Conservation (phyloP, 352 stramenopile genomes). For the Globisporangium abappressorium region DNA sequence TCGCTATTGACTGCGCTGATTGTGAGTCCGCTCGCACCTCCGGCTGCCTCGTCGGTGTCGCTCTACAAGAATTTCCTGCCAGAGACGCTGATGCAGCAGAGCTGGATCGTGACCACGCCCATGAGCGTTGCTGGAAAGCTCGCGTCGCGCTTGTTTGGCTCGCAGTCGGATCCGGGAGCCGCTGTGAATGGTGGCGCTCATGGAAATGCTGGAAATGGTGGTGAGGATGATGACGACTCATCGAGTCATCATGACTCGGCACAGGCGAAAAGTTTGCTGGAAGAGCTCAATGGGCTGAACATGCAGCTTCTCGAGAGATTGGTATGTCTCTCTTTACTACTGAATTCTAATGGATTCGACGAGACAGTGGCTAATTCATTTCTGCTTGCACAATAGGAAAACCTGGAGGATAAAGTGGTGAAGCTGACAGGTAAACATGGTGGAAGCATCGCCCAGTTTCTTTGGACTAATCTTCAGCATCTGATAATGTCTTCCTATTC, state of each 20-base stretch:
- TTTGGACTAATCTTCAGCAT: background rate
- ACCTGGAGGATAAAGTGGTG: constrained; percentile 63
- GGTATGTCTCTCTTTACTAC: constrained; percentile 26
- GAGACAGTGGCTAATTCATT: background rate
- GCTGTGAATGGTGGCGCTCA: background rate
- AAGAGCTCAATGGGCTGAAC: constrained; percentile 82
- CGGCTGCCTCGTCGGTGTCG: constrained; percentile 26
- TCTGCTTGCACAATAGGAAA: constrained; percentile 42
- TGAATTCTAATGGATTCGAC: background rate
- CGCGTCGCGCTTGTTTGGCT: constrained; percentile 70
- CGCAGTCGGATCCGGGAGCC: constrained; percentile 20
- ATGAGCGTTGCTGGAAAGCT: constrained; percentile 62
- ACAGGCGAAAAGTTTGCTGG: constrained; percentile 70
- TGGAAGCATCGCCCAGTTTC: background rate
- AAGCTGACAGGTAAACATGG: constrained; percentile 43
- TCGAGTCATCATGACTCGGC: constrained; percentile 22
- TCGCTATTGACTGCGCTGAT: constrained; percentile 34
- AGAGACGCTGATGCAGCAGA: constrained; percentile 50
- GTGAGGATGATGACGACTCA: constrained; percentile 18
- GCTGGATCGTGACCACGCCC: constrained; percentile 62
- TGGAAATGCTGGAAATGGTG: background rate
- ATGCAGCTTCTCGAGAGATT: constrained; percentile 81
- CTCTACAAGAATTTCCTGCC: constrained; percentile 37
- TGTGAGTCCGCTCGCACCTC: constrained; percentile 22
- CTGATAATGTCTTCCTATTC: background rate